Percentiles rank a stretch among this genome's conserved stretches.
These are phyloP conservation scores for Penstemon davidsonii DNA, from an alignment of 257 asterid genomes.

Conservation along the genomic window DNA sequence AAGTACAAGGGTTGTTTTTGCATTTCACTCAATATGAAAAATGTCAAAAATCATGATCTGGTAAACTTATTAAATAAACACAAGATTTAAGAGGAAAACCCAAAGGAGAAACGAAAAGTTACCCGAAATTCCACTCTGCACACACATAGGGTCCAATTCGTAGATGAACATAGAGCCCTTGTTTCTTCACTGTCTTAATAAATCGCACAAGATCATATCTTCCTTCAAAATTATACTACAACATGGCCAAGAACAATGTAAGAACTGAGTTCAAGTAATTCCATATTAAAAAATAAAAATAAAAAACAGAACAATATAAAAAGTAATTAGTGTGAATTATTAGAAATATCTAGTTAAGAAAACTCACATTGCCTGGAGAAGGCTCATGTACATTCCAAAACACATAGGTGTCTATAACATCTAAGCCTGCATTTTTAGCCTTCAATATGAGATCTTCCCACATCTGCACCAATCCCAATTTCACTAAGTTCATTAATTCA, in stretches of 20 bases:
- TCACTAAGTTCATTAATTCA: background rate
- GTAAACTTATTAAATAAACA: background rate
- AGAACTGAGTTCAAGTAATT: background rate
- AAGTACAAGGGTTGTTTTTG: too few relatives aligned
- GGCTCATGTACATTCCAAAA: conserved; percentile 75
- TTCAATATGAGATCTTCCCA: conserved; percentile 66
- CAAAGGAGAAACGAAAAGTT: conserved; percentile 1
- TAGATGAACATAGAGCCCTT: conserved; percentile 54
- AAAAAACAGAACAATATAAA: background rate
- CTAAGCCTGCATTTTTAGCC: conserved; percentile 69
- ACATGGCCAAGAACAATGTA: conserved; percentile 11
- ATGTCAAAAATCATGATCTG: background rate
- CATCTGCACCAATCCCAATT: conserved; percentile 48
- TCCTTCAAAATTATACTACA: conserved; percentile 62
- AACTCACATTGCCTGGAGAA: conserved; percentile 68
- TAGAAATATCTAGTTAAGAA: background rate
- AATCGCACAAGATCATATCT: conserved; percentile 71
- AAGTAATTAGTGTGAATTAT: background rate
- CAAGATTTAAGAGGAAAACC: background rate
- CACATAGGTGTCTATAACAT: conserved; percentile 70
- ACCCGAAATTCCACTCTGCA: conserved; percentile 87
- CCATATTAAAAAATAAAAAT: background rate
- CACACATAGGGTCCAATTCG: conserved; percentile 80
- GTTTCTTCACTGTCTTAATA: conserved; percentile 55
- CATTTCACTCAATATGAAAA: background rate